Evolutionary conservation across 2,329 filamentous ascomycete species (phyloP).

Genomic region (Ophiostoma montium): DNA sequence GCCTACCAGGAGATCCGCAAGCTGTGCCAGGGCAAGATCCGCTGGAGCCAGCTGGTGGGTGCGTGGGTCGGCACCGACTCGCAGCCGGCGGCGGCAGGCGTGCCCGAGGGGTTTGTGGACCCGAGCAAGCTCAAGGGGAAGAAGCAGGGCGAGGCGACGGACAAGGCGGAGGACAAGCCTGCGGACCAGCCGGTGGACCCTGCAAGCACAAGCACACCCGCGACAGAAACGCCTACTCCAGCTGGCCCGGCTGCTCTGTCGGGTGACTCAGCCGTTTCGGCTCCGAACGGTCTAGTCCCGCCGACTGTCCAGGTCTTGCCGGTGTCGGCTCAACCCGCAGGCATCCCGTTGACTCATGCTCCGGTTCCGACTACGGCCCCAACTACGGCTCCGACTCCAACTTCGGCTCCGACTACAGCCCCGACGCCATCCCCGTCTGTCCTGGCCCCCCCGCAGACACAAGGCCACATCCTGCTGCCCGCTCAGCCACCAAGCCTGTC

Average conservation of each 20-base stretch:
- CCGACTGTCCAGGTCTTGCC: background rate
- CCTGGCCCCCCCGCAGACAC: background rate
- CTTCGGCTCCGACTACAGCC: background rate
- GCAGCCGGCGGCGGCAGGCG: slow-evolving; percentile 54
- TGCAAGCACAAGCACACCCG: background rate
- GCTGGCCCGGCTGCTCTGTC: background rate
- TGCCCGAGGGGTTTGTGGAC: slow-evolving; percentile 59
- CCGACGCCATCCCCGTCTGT: background rate
- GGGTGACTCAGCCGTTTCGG: background rate
- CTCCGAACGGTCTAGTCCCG: background rate
- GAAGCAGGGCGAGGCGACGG: slow-evolving; percentile 4
- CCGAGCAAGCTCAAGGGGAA: slow-evolving; percentile 12
- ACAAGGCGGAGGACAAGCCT: background rate
- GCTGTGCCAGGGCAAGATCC: slow-evolving; percentile 57
- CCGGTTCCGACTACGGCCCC: background rate
- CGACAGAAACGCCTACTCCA: background rate
- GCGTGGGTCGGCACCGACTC: slow-evolving; percentile 59
- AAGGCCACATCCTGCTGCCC: background rate
- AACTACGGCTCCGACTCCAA: background rate
- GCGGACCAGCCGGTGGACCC: no score
- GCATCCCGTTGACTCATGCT: background rate
- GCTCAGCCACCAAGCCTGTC: background rate
- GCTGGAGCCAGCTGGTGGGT: slow-evolving; percentile 69
- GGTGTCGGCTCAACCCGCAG: background rate
- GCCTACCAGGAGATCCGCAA: slow-evolving; percentile 75